Conservation (phyloP, 495 filamentous ascomycete species). For the Opeltia flavorubescens region DNA sequence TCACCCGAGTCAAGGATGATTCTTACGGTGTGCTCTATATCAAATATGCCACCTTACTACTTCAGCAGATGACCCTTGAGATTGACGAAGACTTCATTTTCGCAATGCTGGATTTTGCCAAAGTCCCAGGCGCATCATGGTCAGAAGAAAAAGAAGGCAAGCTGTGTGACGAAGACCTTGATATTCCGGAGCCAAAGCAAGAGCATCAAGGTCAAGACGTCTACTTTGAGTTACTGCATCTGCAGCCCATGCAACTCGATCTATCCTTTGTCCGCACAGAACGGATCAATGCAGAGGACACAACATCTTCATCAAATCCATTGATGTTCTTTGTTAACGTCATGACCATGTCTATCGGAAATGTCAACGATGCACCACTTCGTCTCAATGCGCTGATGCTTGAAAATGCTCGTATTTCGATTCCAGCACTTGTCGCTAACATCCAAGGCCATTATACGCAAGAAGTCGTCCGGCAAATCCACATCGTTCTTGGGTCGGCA, state of each 20-base stretch:
- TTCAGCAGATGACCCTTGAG: constrained; percentile 97
- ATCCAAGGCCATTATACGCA: constrained; percentile 90
- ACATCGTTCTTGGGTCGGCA: constrained; percentile 90
- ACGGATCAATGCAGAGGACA: constrained; percentile 89
- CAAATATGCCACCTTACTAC: constrained; percentile 85
- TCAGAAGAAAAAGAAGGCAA: constrained; percentile 66
- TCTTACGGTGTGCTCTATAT: constrained; percentile 97
- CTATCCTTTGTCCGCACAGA: constrained; percentile 95
- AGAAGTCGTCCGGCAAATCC: constrained; percentile 86
- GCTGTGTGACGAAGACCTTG: constrained; percentile 76
- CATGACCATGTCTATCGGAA: constrained; percentile 97
- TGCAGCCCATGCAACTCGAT: constrained; percentile 96
- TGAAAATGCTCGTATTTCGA: constrained; percentile 86
- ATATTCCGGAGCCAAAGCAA: constrained; percentile 82
- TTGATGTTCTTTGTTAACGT: constrained; percentile 98
- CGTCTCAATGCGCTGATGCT: constrained; percentile 86
- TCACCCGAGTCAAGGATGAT: constrained; percentile 93
- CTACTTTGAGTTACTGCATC: constrained; percentile 92
- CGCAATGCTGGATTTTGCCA: constrained; percentile 86
- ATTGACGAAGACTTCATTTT: constrained; percentile 97
- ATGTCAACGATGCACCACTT: constrained; percentile 93
- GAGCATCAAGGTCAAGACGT: constrained; percentile 77
- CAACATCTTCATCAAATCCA: constrained; percentile 69
- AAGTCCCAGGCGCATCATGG: constrained; percentile 89
- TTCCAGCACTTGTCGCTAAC: constrained; percentile 67